A percentile compares a stretch with the other conserved stretches of the same genome.
These are phyloP conservation scores for Gracilaria gracilis DNA, from an alignment of 23 red algal genomes.

Conservation along the genomic window DNA sequence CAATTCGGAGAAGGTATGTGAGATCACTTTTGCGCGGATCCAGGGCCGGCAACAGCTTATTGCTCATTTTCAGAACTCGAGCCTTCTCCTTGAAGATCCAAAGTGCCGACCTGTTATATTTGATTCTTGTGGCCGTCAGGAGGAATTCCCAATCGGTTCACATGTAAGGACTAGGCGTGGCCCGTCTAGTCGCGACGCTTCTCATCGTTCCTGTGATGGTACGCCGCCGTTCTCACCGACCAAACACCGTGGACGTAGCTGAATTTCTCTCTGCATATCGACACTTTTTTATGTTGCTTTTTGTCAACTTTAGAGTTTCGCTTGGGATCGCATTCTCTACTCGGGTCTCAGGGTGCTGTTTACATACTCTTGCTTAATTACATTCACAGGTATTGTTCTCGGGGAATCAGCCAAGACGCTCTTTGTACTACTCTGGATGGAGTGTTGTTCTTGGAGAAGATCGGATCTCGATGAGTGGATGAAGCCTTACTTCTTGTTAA, in stretches of 20 bases:
- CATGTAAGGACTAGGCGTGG: conserved; percentile 90
- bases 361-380: conserved; percentile 25
- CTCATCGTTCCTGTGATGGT: conserved; percentile 45
- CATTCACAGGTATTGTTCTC: conserved; percentile 17
- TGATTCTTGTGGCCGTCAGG: conserved; percentile 70
- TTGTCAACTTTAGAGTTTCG: conserved; percentile 12
- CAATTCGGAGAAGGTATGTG: conserved; percentile 96
- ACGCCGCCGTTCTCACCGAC: conserved; percentile 57
- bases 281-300: conserved; percentile 17
- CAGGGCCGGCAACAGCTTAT: conserved; percentile 89
- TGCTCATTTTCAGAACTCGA: conserved; percentile 92
- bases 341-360: background rate
- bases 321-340: background rate
- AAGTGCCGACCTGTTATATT: conserved; percentile 94
- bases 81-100: conserved; percentile 86
- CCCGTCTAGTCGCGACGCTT: conserved; percentile 71
- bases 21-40: conserved; percentile 92
- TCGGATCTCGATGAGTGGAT: background rate
- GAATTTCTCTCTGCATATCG: background rate
- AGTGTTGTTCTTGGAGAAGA: conserved; percentile 2
- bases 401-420: background rate
- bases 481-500: background rate
- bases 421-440: background rate
- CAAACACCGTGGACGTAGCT: conserved; percentile 40
- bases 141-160: conserved; percentile 89